Conservation (phyloP, 108 stramenopile species). For the Nitzschia sp. region DNA sequence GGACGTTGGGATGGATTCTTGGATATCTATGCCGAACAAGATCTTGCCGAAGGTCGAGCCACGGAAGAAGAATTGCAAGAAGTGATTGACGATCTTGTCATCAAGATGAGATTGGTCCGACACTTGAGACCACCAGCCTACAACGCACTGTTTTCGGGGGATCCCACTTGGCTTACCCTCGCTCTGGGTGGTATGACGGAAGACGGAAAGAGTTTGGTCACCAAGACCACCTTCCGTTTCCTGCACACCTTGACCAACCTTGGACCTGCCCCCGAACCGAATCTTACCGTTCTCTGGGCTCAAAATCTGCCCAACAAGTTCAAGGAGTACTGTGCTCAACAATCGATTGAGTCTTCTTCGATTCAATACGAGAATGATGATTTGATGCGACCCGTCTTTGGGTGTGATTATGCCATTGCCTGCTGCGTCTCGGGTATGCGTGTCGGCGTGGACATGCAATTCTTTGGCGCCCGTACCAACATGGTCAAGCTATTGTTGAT, state of each 20-base stretch:
- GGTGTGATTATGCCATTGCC: slow-evolving; percentile 65
- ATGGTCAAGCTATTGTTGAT: slow-evolving; percentile 65
- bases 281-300: slow-evolving; percentile 70
- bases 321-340: slow-evolving; percentile 59
- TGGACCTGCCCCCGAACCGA: slow-evolving; percentile 67
- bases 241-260: slow-evolving; percentile 34
- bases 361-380: slow-evolving; percentile 72
- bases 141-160: slow-evolving; percentile 60
- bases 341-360: slow-evolving; percentile 52
- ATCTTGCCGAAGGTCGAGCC: slow-evolving; percentile 46
- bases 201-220: slow-evolving; percentile 50
- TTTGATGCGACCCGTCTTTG: slow-evolving; percentile 60
- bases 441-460: slow-evolving; percentile 65
- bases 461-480: slow-evolving; percentile 68
- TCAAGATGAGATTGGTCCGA: slow-evolving; percentile 53
- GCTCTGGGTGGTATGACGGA: slow-evolving; percentile 58
- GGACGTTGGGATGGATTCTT: slow-evolving; percentile 71
- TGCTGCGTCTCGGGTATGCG: slow-evolving; percentile 76
- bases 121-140: slow-evolving; percentile 71
- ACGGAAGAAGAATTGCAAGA: slow-evolving; percentile 64
- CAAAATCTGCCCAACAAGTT: slow-evolving; percentile 43
- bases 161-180: slow-evolving; percentile 66
- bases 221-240: slow-evolving; percentile 54
- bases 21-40: slow-evolving; percentile 57
- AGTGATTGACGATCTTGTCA: slow-evolving; percentile 44